Evolutionary conservation across 1,139 yeast genomes (phyloP), one percentile per base, ranked within the genome.

Genomic region (Yamadazyma sp.): DNA sequence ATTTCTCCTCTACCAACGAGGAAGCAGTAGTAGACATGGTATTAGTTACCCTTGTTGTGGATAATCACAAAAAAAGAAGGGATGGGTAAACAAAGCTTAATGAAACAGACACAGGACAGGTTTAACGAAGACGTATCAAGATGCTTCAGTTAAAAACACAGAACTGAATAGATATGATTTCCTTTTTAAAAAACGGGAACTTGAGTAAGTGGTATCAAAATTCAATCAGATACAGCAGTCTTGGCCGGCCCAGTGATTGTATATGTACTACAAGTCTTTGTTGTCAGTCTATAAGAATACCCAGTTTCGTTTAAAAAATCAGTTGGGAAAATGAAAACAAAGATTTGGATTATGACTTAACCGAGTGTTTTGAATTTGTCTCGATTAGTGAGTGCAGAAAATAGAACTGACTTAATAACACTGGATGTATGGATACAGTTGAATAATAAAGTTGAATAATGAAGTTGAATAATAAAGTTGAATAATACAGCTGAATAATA

Each of bases 1-100:
- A 29, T 33, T 43, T 40, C 21, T 43, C 46, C 30, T 37, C 39
- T 9, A 36, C 36, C n/a, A 36, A 11, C 2, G 41, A 30, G 9
- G 44, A 26, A 11, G 34, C 15, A 9, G 34, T 30, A 6, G 32
- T 25, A 11, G 35, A 32, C 34, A 35, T 35, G 18, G 8, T 8
- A 18, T 6, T 18, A 8, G n/a, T 29, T 6, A 4, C n/a, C 25
- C 25, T 13, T 13, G 14, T 6, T 20, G 22, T 20, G 11, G 11
- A 24, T 8, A 12, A 24, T 12, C 27, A 24, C 27, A 10, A 10
- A 12, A 24, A 24, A 24, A 27, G 6, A 27, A 27, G 17, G 13
- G 17, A 27, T 11, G 26, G 11, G 12, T 16, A 7, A n/a, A 16
- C 14, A 11, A 16, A 21, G 18, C 9, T 14, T 28, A 10, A 11